Evolutionary conservation across 2,329 filamentous ascomycete genomes (phyloP), one percentile per base, ranked within the genome.

Genomic region (Cladosporium velox): DNA sequence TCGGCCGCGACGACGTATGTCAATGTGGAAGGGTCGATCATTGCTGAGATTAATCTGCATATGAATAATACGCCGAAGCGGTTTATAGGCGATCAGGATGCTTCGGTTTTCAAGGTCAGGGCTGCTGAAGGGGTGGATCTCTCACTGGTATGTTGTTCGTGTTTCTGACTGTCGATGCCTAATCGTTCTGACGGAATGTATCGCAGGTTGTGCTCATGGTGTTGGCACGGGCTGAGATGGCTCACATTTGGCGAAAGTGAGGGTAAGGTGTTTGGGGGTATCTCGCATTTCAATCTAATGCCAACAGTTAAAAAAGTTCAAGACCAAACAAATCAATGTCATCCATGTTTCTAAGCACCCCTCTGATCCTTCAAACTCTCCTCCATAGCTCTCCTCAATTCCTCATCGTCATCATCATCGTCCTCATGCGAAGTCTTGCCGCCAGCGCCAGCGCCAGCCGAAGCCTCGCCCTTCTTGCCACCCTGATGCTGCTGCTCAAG

Each of bases 401-500:
- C 86, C 70, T 87, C 85, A 57, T 77, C 75, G 61, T 76, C 68
- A 28, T 70, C 72, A 47, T 71, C 69, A 28, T 68, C 52, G 4
- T 49, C 15, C 15, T 55, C 52, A 5, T 14, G 18, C 10, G 64
- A 54, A 21, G 24, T 26, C 18, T 21, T 34, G 14, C n/a, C 21
- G 6, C 26, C 24, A 15, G n/a, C 41, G 28, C 59, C 65, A 28
- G 65, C 47, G 26, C 34, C 34, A 55, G 64, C 47, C 18, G 64
- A 35, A n/a, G 68, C 68, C 15, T 69, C 57, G 12, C 49, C 41
- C 11, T 65, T 63, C 49, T 51, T 65, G 30, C 60, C 66, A 54
- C 38, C 4, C 74, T 73, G 69, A 70, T 82, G 78, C 74, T 88
- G 83, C 70, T 88, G 88, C 77, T 94, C 91, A 0, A 86, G 83